phyloP scores from a whole-genome alignment of 2,329 filamentous ascomycete genomes.

The Metarhizium humberi region DNA sequence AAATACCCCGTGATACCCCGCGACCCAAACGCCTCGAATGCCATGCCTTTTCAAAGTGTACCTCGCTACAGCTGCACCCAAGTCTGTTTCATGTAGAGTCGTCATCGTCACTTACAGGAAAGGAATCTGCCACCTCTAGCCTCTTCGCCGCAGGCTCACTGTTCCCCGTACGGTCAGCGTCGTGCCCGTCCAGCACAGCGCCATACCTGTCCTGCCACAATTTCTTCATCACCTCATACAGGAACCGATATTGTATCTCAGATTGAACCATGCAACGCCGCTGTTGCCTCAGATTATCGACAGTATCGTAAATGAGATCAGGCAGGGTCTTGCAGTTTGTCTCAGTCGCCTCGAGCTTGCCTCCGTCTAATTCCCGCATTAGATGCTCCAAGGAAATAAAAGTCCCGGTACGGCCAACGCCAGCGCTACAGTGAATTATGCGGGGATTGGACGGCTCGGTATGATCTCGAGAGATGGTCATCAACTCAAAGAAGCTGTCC shows the following conservation, averaged over 20 bases:
- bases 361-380: conserved; percentile 69
- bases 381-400: conserved; percentile 96
- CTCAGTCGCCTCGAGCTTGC: conserved; percentile 48
- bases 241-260: conserved; percentile 72
- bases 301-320: conserved; percentile 70
- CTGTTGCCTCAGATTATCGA: conserved; percentile 76
- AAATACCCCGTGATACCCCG: conserved; percentile 3
- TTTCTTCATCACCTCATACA: conserved; percentile 78
- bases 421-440: conserved; percentile 81
- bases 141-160: conserved; percentile 43
- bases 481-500: conserved; percentile 57
- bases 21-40: conserved; percentile 3
- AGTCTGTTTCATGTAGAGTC: not conserved
- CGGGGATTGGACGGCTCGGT: conserved; percentile 54
- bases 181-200: conserved; percentile 18
- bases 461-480: conserved; percentile 53
- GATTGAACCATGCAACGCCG: conserved; percentile 94
- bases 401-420: conserved; percentile 87
- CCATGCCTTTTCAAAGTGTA: conserved; percentile 4
- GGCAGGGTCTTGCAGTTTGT: conserved; percentile 13
- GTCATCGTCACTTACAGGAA: conserved; percentile 10
- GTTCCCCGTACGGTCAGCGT: conserved; percentile 22
- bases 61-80: not conserved
- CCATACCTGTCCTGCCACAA: conserved; percentile 60
- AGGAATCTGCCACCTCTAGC: conserved; percentile 40